Base-by-base conservation (phyloP, 176 grass and related monocot species). In the maize (Zea mays) region DNA sequence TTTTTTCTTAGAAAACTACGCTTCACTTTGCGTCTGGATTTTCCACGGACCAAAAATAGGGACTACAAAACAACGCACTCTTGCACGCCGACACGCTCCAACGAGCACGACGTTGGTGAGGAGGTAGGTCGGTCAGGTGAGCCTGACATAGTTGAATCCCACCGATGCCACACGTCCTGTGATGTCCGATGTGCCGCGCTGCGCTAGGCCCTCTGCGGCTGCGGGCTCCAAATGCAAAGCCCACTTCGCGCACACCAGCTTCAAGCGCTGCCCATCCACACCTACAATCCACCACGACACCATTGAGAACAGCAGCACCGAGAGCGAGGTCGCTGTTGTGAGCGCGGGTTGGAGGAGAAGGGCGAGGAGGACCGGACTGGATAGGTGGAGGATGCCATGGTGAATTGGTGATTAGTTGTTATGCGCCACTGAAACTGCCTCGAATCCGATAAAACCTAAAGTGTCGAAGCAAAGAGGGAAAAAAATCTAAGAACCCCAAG, bases 181-280 rank as follows among this genome's bases (percentile, higher is more conserved):
- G 27, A 97, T 79, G 47, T 65, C 81, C 72, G 80, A 91, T 4
- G 85, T 55, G 8, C 77, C 82, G 69, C 90, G 95, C 82, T 88
- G 86, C 49, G 87, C 72, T 72, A 94, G 87, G 79, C 95, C 95
- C 85, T 98, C 95, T 51, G 89, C 95, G 3, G 83, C 85, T 20
- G 77, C 85, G 10, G 89, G 89, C 85, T 98, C 91, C 79, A 98
- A 82, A 82, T 93, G 94, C 43, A 91, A 76, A 62, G 80, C 87
- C 91, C 94, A 97, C 81, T 91, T 97, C 62, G 90, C 91, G 75
- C 91, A 97, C 8, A 79, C 89, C 67, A 97, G 91, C 86, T 97
- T 97, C 71, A 93, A 88, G 57, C 91, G 84, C 75, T 69, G 81
- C 37, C 91, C 88, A 8, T 83, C 62, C 17, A 72, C 76, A 50